phyloP scores from a whole-genome alignment of 768 basidiomycete genomes.

The Termitomyces sp. region DNA sequence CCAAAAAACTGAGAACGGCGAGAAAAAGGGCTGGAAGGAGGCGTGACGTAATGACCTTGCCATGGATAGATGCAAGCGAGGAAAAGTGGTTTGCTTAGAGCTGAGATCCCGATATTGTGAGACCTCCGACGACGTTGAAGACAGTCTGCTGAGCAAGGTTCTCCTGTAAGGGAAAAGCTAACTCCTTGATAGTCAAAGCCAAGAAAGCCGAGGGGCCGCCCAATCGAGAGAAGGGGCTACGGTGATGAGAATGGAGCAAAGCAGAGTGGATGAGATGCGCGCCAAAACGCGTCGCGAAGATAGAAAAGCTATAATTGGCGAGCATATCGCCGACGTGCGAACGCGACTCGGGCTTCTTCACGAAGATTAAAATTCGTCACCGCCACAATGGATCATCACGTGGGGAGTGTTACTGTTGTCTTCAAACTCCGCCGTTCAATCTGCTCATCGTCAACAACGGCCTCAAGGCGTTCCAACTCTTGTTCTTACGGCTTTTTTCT shows the following conservation, averaged over 20 bases:
- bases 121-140: constrained; percentile 36
- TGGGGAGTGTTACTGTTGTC: background rate
- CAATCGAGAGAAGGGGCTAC: constrained; percentile 30
- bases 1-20: constrained; percentile 29
- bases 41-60: constrained; percentile 23
- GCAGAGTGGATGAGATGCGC: constrained; percentile 35
- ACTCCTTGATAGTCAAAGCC: constrained; percentile 34
- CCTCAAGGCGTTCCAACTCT: constrained; percentile 1
- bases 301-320: background rate
- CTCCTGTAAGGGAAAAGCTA: constrained; percentile 41
- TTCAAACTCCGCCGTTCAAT: constrained; percentile 11
- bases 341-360: background rate
- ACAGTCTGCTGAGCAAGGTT: constrained; percentile 41
- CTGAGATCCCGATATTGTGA: constrained; percentile 28
- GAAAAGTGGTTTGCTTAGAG: constrained; percentile 16
- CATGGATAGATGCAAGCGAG: constrained; percentile 6
- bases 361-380: background rate
- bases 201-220: constrained; percentile 36
- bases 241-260: constrained; percentile 33
- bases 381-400: background rate
- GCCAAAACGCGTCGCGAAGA: constrained; percentile 27
- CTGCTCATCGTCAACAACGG: constrained; percentile 11
- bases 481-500: background rate
- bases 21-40: constrained; percentile 36
- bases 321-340: background rate